A percentile compares a stretch with the other conserved stretches of the same genome.
These are phyloP conservation scores for Pythium brassicae DNA, from an alignment of 352 stramenopile genomes.

Conservation along the genomic window DNA sequence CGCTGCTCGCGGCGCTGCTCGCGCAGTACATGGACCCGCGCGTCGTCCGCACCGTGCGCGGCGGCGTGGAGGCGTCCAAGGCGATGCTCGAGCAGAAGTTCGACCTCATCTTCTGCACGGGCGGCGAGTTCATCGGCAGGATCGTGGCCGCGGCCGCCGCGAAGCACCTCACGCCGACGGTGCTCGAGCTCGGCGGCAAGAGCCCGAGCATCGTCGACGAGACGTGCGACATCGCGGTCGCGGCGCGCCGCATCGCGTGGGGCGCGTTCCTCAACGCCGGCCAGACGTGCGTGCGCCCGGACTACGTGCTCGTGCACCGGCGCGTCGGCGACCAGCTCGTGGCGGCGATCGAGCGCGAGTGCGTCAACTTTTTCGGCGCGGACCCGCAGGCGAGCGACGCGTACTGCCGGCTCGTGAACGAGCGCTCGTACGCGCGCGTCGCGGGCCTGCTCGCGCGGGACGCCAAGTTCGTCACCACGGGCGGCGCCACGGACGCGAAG, in stretches of 20 bases:
- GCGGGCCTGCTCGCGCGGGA: slow-evolving; percentile 53
- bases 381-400: slow-evolving; percentile 42
- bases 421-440: slow-evolving; percentile 10
- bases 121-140: slow-evolving; percentile 67
- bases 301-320: slow-evolving; percentile 90
- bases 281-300: slow-evolving; percentile 93
- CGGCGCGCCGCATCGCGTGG: slow-evolving; percentile 46
- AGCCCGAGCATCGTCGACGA: slow-evolving; percentile 82
- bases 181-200: slow-evolving; percentile 95
- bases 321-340: slow-evolving; percentile 63
- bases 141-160: slow-evolving; percentile 88
- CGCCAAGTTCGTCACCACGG: slow-evolving; percentile 47
- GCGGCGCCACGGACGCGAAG: slow-evolving; percentile 51
- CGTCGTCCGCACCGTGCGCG: slow-evolving; percentile 76
- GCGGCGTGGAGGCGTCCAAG: slow-evolving; percentile 61
- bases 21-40: slow-evolving; percentile 55
- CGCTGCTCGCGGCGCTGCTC: slow-evolving; percentile 43
- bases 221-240: slow-evolving; percentile 43
- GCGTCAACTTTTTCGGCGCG: slow-evolving; percentile 50
- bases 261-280: slow-evolving; percentile 88
- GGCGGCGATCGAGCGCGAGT: slow-evolving; percentile 25
- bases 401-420: slow-evolving; percentile 37
- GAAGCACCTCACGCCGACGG: slow-evolving; percentile 90
- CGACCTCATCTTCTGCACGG: slow-evolving; percentile 41
- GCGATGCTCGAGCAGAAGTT: slow-evolving; percentile 68